phyloP scores from a whole-genome alignment of 2,329 filamentous ascomycete species.

The Hirsutella rhossiliensis region DNA sequence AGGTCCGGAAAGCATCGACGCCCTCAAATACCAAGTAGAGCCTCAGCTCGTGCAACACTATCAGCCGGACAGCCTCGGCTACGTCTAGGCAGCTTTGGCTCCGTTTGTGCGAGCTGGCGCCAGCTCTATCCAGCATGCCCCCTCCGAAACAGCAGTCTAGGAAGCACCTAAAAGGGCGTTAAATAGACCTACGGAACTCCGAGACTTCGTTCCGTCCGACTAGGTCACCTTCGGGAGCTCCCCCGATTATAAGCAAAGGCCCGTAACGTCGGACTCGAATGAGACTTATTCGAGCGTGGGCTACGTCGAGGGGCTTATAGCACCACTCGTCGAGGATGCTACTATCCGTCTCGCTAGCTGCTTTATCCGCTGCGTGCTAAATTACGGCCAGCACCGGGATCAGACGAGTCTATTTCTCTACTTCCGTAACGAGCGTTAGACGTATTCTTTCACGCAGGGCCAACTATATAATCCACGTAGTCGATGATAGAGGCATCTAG shows the following conservation, averaged over 20 bases:
- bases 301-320: background rate
- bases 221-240: no score
- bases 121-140: no score
- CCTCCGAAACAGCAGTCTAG: background rate
- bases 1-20: no score
- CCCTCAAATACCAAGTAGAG: no score
- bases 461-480: background rate
- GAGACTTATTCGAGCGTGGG: background rate
- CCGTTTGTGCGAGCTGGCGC: no score
- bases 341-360: no score
- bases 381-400: background rate
- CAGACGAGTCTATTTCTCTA: background rate
- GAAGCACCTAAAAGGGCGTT: background rate
- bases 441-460: background rate
- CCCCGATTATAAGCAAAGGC: background rate
- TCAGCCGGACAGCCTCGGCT: no score
- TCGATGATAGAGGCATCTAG: constrained; percentile 2
- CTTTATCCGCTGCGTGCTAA: no score
- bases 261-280: background rate
- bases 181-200: background rate
- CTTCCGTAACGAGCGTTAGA: background rate
- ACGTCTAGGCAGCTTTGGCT: no score
- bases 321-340: constrained; percentile 1
- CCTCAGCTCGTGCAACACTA: no score
- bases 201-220: no score